Percentiles rank a stretch among this genome's conserved stretches.
phyloP scores from a whole-genome alignment of 192 early-diverging fungal genomes.

The Linnemannia hyalina region DNA sequence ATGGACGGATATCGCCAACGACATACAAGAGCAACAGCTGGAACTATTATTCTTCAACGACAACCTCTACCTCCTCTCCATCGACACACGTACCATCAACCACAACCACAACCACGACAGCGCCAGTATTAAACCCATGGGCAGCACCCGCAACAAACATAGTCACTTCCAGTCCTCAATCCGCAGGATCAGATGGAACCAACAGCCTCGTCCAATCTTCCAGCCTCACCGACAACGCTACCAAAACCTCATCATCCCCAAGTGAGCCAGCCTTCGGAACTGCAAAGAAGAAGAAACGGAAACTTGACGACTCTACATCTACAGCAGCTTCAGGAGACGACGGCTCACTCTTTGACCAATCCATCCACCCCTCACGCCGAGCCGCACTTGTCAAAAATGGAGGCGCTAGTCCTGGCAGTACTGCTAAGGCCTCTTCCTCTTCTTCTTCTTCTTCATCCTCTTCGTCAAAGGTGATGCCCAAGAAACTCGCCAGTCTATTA shows the following conservation, averaged over 20 bases:
- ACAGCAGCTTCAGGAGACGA: background rate
- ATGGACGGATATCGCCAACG: background rate
- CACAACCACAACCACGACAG: background rate
- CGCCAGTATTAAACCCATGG: background rate
- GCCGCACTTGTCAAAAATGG: constrained; percentile 12
- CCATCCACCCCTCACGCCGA: constrained; percentile 42
- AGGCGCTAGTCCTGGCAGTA: background rate
- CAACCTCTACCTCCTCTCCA: background rate
- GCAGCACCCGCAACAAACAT: no score
- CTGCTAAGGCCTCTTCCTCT: background rate
- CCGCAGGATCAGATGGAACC: background rate
- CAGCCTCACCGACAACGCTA: background rate
- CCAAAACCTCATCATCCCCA: background rate
- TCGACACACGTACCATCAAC: background rate
- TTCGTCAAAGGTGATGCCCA: constrained; percentile 43
- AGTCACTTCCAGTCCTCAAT: background rate
- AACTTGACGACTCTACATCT: background rate
- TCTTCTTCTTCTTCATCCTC: constrained; percentile 7
- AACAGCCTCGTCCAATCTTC: background rate
- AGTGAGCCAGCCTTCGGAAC: background rate
- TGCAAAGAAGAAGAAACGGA: constrained; percentile 30
- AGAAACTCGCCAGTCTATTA: constrained; percentile 40
- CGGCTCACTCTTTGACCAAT: constrained; percentile 4
- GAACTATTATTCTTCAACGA: background rate
- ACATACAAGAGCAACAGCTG: background rate